Conservation (phyloP, 2,329 filamentous ascomycete genomes). For the Bipolaris zeicola region DNA sequence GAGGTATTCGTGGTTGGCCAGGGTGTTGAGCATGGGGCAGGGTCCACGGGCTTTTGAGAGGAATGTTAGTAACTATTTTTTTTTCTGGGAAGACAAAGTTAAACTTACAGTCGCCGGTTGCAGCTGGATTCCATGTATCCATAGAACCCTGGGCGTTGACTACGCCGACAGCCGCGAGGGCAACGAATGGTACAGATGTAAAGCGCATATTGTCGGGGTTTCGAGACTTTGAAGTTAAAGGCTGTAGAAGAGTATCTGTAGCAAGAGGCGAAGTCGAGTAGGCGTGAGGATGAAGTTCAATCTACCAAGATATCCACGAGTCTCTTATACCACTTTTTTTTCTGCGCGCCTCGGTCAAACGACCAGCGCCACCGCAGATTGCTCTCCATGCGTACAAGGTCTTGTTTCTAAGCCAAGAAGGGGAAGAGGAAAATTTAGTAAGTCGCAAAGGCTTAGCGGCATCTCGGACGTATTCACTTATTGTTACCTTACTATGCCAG, state of each 20-base stretch:
- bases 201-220: background rate
- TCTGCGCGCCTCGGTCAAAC: background rate
- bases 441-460: background rate
- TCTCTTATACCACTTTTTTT: constrained; percentile 1
- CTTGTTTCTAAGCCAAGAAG: background rate
- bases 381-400: background rate
- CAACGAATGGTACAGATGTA: background rate
- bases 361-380: background rate
- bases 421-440: background rate
- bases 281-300: background rate
- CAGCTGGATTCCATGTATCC: constrained; percentile 4
- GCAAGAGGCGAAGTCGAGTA: background rate
- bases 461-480: background rate
- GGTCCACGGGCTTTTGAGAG: constrained; percentile 15
- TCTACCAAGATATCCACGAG: background rate
- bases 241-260: background rate
- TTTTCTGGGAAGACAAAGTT: no score
- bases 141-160: constrained; percentile 6
- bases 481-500: background rate
- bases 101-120: background rate
- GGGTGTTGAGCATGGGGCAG: constrained; percentile 39
- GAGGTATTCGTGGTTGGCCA: constrained; percentile 40
- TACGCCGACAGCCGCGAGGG: background rate
- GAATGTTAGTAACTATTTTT: background rate
- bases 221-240: background rate